Base-by-base conservation (phyloP, 176 grass and related monocot genomes). In the Zoysia japonica region DNA sequence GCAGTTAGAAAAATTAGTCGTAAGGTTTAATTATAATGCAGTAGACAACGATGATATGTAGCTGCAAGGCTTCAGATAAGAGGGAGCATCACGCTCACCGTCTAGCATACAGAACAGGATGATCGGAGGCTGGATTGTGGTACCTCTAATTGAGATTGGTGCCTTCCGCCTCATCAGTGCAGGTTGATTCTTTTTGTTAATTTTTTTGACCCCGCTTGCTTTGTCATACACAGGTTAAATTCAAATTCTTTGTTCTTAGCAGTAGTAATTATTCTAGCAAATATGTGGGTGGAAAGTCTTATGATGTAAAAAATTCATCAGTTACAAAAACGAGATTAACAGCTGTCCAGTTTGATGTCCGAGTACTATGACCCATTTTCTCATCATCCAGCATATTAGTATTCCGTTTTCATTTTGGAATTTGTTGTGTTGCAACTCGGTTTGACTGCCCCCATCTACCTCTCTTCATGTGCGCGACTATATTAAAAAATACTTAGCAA, bases 201-300 rank as follows among this genome's bases (percentile, higher is more conserved):
- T 16, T 88, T 78, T 85, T 81, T 91, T 91, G 77, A 77, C 77
- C 66, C 74, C 71, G 28, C 72, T 40, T 76, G 68, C 70, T 57
- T 80, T 90, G 76, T 81, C 89, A 90, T 80, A 83, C 77, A 86
- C 78, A 86, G 89, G 85, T 69, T 87, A 82, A 77, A 80, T 84
- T 93, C 75, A 88, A 89, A 89, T 93, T 93, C 74, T 90, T 97
- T 97, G 86, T 82, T 90, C 79, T 80, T 88, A 76, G 89, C 79
- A 89, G 68, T 46, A 90, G 65, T 86, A 90, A 90, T 88, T 90
- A 83, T 89, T 92, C 68, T 48, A 78, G 68, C 54, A 38, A 39
- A 46, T 72, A 72, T 68, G 72, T 73, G 36, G 68, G 68, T 82
- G 61, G 78, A 78, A 86, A 82, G 67, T 82, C 78, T 78, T 86